Percentiles rank a stretch among this genome's conserved stretches.
These are phyloP conservation scores for Anisodus tanguticus DNA, from an alignment of 257 asterid species.

Conservation along the genomic window DNA sequence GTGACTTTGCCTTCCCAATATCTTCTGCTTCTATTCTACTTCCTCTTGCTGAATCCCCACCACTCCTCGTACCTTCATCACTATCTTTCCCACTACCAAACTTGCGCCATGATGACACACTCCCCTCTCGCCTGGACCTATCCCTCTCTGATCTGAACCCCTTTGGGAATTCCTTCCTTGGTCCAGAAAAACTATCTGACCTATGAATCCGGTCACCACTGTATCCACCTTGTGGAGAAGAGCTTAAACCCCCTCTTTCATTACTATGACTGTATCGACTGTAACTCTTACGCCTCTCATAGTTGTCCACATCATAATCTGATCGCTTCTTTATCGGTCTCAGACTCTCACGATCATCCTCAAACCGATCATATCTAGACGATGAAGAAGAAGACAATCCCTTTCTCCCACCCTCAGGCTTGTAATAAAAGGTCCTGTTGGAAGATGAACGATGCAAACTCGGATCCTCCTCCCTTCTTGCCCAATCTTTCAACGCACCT, in stretches of 20 bases:
- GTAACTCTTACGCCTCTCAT: slow-evolving; percentile 75
- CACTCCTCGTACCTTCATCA: slow-evolving; percentile 69
- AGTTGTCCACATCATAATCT: slow-evolving; percentile 66
- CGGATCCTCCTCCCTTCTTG: slow-evolving; percentile 70
- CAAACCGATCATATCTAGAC: slow-evolving; percentile 75
- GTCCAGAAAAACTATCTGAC: slow-evolving; percentile 83
- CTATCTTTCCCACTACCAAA: slow-evolving; percentile 72
- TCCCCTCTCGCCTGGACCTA: slow-evolving; percentile 81
- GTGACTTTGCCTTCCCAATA: slow-evolving; percentile 64
- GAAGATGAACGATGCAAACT: slow-evolving; percentile 71
- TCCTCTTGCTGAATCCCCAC: slow-evolving; percentile 63
- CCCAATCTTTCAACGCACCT: slow-evolving; percentile 76
- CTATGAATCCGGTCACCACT: slow-evolving; percentile 73
- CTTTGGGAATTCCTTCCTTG: slow-evolving; percentile 89
- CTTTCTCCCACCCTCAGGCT: slow-evolving; percentile 77
- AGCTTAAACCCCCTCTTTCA: slow-evolving; percentile 69
- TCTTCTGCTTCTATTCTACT: slow-evolving; percentile 62
- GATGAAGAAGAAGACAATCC: slow-evolving; percentile 68
- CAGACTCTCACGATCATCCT: slow-evolving; percentile 79
- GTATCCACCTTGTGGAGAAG: slow-evolving; percentile 75
- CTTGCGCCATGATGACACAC: slow-evolving; percentile 83
- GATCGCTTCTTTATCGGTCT: slow-evolving; percentile 68
- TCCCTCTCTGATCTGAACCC: slow-evolving; percentile 97
- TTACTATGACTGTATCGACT: slow-evolving; percentile 69
- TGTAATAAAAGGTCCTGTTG: slow-evolving; percentile 70